These are phyloP conservation scores for Halophytophthora polymorphica DNA, from an alignment of 352 stramenopile genomes.

Conservation along the genomic window DNA sequence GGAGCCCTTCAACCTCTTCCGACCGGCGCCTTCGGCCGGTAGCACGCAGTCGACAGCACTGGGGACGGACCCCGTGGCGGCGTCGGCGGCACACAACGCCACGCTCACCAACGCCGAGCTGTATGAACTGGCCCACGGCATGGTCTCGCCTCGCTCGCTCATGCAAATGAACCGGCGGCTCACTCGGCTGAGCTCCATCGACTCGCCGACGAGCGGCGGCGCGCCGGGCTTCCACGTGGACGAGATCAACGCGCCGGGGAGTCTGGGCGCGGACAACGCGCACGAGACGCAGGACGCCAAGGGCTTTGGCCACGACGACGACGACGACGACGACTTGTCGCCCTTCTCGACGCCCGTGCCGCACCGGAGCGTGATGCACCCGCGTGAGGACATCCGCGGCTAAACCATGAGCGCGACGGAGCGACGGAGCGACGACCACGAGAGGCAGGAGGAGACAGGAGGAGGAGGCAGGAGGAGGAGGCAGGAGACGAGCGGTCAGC, in stretches of 20 bases:
- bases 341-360: conserved; percentile 26
- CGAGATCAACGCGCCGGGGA: conserved; percentile 39
- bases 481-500: too few species aligned
- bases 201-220: conserved; percentile 55
- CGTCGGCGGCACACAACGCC: conserved; percentile 15
- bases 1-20: conserved; percentile 70
- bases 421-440: background rate
- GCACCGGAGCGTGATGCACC: conserved; percentile 37
- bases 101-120: conserved; percentile 68
- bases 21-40: conserved; percentile 9
- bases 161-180: conserved; percentile 65
- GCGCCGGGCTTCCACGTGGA: conserved; percentile 35
- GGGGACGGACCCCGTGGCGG: conserved; percentile 12
- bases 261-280: conserved; percentile 19
- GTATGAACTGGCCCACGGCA: conserved; percentile 78
- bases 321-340: conserved; percentile 32
- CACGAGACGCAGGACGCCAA: conserved; percentile 16
- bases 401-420: conserved; percentile 10
- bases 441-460: too few species aligned
- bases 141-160: conserved; percentile 66
- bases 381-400: conserved; percentile 40
- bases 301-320: conserved; percentile 17
- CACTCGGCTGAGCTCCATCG: conserved; percentile 65
- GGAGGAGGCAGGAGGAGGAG: too few species aligned
- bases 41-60: conserved; percentile 9